phyloP scores from a whole-genome alignment of 257 asterid species.

The Nicotiana tabacum region DNA sequence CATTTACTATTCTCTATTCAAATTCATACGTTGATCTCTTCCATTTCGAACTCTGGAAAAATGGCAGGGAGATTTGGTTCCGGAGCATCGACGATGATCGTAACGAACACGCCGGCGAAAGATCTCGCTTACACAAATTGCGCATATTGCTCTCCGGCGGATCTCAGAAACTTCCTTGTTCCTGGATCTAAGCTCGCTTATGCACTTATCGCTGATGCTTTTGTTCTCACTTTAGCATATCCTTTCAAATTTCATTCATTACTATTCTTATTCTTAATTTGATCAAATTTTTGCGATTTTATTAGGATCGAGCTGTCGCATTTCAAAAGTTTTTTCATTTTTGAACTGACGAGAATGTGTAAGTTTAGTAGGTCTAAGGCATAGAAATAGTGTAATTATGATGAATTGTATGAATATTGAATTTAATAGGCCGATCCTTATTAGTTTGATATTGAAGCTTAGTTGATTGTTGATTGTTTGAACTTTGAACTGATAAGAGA shows the following conservation, averaged over 20 bases:
- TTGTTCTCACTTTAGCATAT: conserved; percentile 77
- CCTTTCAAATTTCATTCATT: conserved; percentile 38
- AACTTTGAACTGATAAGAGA: no score
- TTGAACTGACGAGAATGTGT: background rate
- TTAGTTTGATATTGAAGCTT: background rate
- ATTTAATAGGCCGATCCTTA: background rate
- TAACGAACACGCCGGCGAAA: conserved; percentile 67
- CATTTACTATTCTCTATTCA: background rate
- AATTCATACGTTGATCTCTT: background rate
- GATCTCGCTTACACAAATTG: conserved; percentile 76
- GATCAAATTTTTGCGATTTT: background rate
- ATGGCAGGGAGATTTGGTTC: conserved; percentile 48
- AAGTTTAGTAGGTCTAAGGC: background rate
- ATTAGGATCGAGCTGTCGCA: background rate
- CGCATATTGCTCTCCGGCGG: conserved; percentile 70
- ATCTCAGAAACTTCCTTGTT: conserved; percentile 57
- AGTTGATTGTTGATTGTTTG: background rate
- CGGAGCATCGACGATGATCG: conserved; percentile 50
- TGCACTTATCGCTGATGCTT: conserved; percentile 55
- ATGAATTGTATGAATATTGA: background rate
- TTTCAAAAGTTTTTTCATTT: background rate
- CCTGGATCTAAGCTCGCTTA: conserved; percentile 61
- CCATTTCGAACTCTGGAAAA: background rate
- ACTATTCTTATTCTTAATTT: background rate
- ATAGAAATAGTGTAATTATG: background rate